Evolutionary conservation across 345 rosid species (phyloP).

Genomic region (Moricandia arvensis): DNA sequence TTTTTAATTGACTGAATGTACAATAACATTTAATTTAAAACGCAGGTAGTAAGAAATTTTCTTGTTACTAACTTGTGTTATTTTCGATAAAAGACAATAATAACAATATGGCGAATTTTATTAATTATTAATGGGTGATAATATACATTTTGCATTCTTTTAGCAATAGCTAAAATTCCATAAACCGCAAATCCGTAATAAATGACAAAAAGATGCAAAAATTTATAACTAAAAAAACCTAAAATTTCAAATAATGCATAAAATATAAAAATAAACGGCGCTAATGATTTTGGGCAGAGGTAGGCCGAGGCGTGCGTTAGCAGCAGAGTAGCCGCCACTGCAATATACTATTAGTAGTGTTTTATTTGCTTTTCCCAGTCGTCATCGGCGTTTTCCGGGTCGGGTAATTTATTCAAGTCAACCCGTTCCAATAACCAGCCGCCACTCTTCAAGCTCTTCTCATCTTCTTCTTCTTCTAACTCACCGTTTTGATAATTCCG

Average conservation of each 20-base stretch:
- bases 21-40: too few relatives aligned
- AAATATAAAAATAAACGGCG: conserved; percentile 14
- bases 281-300: conserved; percentile 9
- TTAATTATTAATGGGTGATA: conserved; percentile 23
- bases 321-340: conserved; percentile 23
- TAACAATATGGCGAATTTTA: not conserved
- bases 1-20: too few relatives aligned
- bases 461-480: conserved; percentile 23
- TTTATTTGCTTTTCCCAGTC: conserved; percentile 50
- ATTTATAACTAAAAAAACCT: conserved; percentile 4
- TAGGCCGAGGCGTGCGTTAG: conserved; percentile 37
- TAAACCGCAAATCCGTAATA: conserved; percentile 20
- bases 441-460: conserved; percentile 40
- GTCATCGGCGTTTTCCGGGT: conserved; percentile 78
- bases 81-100: not conserved
- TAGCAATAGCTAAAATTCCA: conserved; percentile 32
- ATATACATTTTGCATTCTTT: conserved; percentile 38
- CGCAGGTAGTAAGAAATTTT: too few relatives aligned
- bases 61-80: too few relatives aligned
- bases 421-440: conserved; percentile 60
- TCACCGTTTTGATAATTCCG: conserved; percentile 12
- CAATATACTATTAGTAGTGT: not conserved
- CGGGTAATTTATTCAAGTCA: conserved; percentile 90
- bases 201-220: not conserved
- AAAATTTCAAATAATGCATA: not conserved